Conservation (phyloP, 352 stramenopile species). For the Phytophthora cactorum region DNA sequence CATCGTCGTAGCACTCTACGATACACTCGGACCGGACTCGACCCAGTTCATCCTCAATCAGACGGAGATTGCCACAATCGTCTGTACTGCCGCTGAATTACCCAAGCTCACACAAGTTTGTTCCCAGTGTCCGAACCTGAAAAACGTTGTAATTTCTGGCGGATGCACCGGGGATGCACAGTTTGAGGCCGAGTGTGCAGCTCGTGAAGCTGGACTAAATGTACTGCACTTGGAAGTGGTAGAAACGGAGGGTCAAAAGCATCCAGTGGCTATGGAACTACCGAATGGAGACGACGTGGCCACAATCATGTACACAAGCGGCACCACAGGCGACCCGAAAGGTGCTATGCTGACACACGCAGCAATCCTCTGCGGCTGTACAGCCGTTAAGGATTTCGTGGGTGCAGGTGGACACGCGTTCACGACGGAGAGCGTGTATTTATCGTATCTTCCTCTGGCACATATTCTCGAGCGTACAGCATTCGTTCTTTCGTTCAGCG, state of each 20-base stretch:
- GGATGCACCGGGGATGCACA: slow-evolving; percentile 35
- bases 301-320: slow-evolving; percentile 96
- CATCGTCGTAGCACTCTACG: slow-evolving; percentile 73
- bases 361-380: slow-evolving; percentile 46
- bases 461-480: slow-evolving; percentile 96
- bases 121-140: slow-evolving; percentile 50
- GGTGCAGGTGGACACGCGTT: slow-evolving; percentile 38
- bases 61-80: slow-evolving; percentile 66
- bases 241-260: slow-evolving; percentile 44
- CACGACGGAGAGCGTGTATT: slow-evolving; percentile 81
- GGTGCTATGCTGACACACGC: slow-evolving; percentile 95
- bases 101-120: slow-evolving; percentile 48
- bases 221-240: slow-evolving; percentile 48
- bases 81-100: slow-evolving; percentile 67
- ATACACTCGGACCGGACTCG: slow-evolving; percentile 77
- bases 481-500: slow-evolving; percentile 60
- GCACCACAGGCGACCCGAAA: slow-evolving; percentile 96
- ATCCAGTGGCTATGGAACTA: slow-evolving; percentile 36
- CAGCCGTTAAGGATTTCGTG: slow-evolving; percentile 38
- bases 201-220: slow-evolving; percentile 40
- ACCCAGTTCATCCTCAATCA: slow-evolving; percentile 83
- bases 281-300: slow-evolving; percentile 76
- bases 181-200: slow-evolving; percentile 40
- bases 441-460: slow-evolving; percentile 96
- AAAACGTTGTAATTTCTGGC: slow-evolving; percentile 55